Evolutionary conservation across 2,329 filamentous ascomycete genomes (phyloP), one percentile per base, ranked within the genome.

Genomic region (Teratosphaeriaceae sp.): DNA sequence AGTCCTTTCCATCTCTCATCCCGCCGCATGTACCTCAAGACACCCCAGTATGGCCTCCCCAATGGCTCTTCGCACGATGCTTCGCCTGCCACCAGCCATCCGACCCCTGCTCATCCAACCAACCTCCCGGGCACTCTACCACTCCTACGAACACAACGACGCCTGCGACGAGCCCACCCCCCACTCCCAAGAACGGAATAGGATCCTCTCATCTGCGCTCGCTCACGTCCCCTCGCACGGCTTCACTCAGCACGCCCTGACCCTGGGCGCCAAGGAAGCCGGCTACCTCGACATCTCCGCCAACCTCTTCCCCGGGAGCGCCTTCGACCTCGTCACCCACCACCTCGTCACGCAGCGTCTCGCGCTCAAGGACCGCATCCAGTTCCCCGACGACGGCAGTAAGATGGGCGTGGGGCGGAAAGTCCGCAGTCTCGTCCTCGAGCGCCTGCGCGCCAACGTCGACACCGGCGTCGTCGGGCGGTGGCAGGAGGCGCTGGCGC

Each of bases 401-500:
- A 46, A 46, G 3, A 52, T 72, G 37, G 71, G 72, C 3, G 66
- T 84, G 2, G 75, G 78, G 11, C 70, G 71, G 3, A 88, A 81
- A 59, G 80, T 94, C 5, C 80, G 84, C 57, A 67, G 69, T 1
- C 65, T 97, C 57, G 76, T 86, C 1, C 81, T 92, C 78, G 82
- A 84, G 64, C 73, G 92, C 35, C 65, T 98, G 55, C 71, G 79
- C 57, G 85, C 77, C 37, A 97, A 97, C 63, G 68, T 66, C 46
- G 72, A 80, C 7, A 52, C 53, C 2, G 54, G 54, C 7, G 70
- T 96, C 23, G 78, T 90, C 40, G 74, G 78, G 46, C 78, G 82
- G 39, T 95, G 87, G 88, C 86, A 94, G 68, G 88, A 94, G 76
- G 92, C 90, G 34, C 74, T 97, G 2, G 88, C 87, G 3, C 72